Evolutionary conservation across 169 alveolate genomes (phyloP), one percentile per base, ranked within the genome.

Genomic region (Ophryocystis elektroscirrha): DNA sequence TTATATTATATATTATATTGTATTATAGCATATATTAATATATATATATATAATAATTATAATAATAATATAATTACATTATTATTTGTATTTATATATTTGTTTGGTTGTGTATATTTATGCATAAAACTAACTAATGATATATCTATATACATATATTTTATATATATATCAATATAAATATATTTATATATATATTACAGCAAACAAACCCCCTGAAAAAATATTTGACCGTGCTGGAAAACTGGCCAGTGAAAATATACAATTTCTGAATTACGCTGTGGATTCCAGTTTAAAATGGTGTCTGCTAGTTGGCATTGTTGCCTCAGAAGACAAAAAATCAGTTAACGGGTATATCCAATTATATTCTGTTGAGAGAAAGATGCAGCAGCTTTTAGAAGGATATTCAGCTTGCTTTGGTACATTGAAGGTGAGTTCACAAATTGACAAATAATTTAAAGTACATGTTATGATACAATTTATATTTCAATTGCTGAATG

Each of bases 381-480:
- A 44, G 4, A 83, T 71, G 48, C 73, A 76, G 53, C 83, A 84
- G 69, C 57, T 71, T 26, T 56, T 84, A 12, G 89, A 76, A 53
- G 94, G 91, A 12, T 77, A 72, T 59, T 74, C 84, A 23, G 84
- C 85, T 18, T 61, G 75, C 53, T 81, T 84, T 69, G 79, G 51
- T 6, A 15, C n/a, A 3, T 12, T 44, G 51, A 16, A 19, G 51
- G 20, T 22, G 43, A 38, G 20, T 19, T 23, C 46, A 38, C 28
- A 25, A 5, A 38, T 5, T 23, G 2, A 19, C 2, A 23, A 5
- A 19, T 23, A 2, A 5, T 38, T 9, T 38, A 19, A 9, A 23
- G 3, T 23, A 2, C 46, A 25, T 5, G 2, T 38, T 38, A 19
- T 2, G 2, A 3, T 23, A 23, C 2, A 2, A 25, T 3, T 38